Evolutionary conservation across 495 filamentous ascomycete genomes (phyloP), one percentile per base, ranked within the genome.

Genomic region (Aspergillus indologenus): DNA sequence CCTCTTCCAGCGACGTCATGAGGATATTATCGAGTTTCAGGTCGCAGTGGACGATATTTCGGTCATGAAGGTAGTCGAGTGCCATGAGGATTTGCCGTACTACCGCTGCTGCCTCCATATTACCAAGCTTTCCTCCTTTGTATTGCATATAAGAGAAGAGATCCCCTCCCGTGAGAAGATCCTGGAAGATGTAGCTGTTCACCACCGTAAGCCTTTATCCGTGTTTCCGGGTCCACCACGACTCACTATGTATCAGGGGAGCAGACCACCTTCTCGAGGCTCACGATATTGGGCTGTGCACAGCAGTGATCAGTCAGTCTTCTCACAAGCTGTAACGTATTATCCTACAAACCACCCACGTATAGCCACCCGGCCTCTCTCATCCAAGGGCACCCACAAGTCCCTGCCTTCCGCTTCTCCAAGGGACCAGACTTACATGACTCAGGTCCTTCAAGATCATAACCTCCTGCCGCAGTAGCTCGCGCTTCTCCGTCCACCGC

Each of bases 1-100:
- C 72, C 31, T 72, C 61, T 29, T 67, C 70, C 8, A 81, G 75
- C 1, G 76, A 71, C 9, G 83, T 81, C 72, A 87, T 79, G 12
- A 90, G 75, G 8, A 89, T 79, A 49, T 89, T 90, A 40, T 89
- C 87, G 0, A 85, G 87, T 65, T 90, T 89, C n/a, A 90, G 68
- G 60, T 90, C 87, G 26, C 87, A 71, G 64, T 90, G 87, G 9
- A 82, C 84, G 42, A 89, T 82, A 5, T 73, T 64, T 6, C 71
- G 68, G 11, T 74, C 68, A 62, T 89, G 86, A 5, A 88, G 64
- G 62, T 87, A 86, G 17, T 82, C 71, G 22, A 89, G 61, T 12
- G 84, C 87, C 55, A 83, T 79, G 3, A 86, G 68, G 15, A 88
- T 66, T 61, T 90, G 87, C 56, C 77, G 77, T 7, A 81, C 70